A percentile compares a stretch with the other conserved stretches of the same genome.
These are phyloP conservation scores for Arthromyces matolae DNA, from an alignment of 768 basidiomycete genomes.

Conservation along the genomic window DNA sequence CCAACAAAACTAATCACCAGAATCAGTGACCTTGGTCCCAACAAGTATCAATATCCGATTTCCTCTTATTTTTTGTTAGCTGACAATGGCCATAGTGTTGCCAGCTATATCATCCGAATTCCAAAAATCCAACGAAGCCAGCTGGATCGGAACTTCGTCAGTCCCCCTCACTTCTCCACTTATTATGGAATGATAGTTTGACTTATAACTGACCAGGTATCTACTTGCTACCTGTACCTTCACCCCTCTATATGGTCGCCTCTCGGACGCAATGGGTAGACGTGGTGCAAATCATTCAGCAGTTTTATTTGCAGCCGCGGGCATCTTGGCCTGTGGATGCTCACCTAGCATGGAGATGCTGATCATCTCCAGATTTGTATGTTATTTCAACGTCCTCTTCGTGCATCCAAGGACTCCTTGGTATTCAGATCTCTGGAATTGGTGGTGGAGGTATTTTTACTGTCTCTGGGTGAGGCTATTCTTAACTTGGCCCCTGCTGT, in stretches of 20 bases:
- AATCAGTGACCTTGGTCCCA: constrained; percentile 75
- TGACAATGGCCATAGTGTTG: constrained; percentile 44
- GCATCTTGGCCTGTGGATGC: constrained; percentile 63
- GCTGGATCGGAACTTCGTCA: constrained; percentile 80
- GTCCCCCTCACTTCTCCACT: constrained; percentile 10
- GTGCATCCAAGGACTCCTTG: neutral
- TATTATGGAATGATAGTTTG: neutral
- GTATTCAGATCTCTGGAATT: constrained; percentile 57
- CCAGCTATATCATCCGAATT: constrained; percentile 79
- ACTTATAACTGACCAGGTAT: constrained; percentile 41
- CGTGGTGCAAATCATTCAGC: constrained; percentile 64
- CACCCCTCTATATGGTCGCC: constrained; percentile 74
- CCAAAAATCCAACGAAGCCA: constrained; percentile 70
- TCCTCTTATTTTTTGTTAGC: neutral
- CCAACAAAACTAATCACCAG: neutral
- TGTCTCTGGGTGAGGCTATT: constrained; percentile 50
- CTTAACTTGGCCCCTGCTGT: no score
- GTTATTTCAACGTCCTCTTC: constrained; percentile 19
- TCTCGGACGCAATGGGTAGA: constrained; percentile 73
- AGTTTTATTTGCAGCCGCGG: constrained; percentile 54
- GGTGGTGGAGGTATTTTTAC: constrained; percentile 76
- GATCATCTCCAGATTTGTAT: constrained; percentile 70
- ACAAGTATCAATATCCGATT: constrained; percentile 43
- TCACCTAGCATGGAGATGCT: constrained; percentile 67
- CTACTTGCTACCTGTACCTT: constrained; percentile 77